Evolutionary conservation across 2,329 filamentous ascomycete species (phyloP).

Genomic region (Amesomyces nigricolor): DNA sequence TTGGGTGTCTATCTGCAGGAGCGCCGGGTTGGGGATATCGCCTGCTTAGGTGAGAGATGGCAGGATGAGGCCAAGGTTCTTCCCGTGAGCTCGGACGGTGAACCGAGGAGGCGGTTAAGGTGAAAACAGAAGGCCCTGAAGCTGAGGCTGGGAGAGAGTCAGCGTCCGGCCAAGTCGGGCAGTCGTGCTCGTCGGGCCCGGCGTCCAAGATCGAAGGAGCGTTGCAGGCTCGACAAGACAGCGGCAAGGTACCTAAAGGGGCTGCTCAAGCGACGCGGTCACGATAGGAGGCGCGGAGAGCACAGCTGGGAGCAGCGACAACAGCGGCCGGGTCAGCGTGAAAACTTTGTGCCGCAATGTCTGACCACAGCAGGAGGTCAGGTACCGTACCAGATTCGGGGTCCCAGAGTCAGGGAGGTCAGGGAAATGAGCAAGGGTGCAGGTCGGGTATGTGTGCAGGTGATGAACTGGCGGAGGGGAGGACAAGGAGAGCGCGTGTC

Average conservation of each 20-base stretch:
- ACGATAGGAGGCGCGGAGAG: slow-evolving; percentile 13
- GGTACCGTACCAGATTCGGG: slow-evolving; percentile 13
- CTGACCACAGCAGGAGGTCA: slow-evolving; percentile 18
- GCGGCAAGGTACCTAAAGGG: slow-evolving; percentile 8
- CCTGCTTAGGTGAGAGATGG: slow-evolving; percentile 16
- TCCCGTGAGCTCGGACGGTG: slow-evolving; percentile 21
- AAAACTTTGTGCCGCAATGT: slow-evolving; percentile 19
- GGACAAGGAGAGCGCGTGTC: slow-evolving; percentile 20
- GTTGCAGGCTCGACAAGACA: slow-evolving; percentile 24
- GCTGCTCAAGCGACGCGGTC: slow-evolving; percentile 7
- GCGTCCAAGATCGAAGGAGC: slow-evolving; percentile 13
- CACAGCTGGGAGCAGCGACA: slow-evolving; percentile 8
- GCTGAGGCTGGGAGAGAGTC: slow-evolving; percentile 13
- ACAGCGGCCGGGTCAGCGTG: slow-evolving; percentile 14
- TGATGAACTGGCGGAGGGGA: slow-evolving; percentile 12
- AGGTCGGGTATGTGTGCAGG: too few species aligned
- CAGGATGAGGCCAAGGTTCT: slow-evolving; percentile 22
- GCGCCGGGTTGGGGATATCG: slow-evolving; percentile 15
- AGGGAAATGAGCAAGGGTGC: slow-evolving; percentile 13
- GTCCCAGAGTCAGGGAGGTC: slow-evolving; percentile 9
- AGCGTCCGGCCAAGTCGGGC: slow-evolving; percentile 22
- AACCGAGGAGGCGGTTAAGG: slow-evolving; percentile 17
- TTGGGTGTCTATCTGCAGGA: slow-evolving; percentile 20
- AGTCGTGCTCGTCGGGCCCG: slow-evolving; percentile 19
- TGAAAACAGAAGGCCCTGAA: slow-evolving; percentile 3